Percentiles rank a stretch among this genome's conserved stretches.
Evolutionary conservation across 306 rosid species (phyloP).

Genomic region (Echinosophora koreensis): DNA sequence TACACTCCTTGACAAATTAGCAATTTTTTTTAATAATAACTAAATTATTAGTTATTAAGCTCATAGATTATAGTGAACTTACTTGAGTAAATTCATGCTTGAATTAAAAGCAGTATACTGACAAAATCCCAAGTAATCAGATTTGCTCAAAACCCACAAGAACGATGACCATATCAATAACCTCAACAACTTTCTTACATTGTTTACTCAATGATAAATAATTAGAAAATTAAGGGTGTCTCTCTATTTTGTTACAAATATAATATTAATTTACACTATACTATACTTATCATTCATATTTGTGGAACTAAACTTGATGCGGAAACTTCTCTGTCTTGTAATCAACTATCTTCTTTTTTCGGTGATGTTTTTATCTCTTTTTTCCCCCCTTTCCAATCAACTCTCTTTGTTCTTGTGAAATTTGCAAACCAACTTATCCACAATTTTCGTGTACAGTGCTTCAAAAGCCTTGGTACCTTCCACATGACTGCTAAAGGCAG

Average conservation of each 20-base stretch:
- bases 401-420: slow-evolving; percentile 16
- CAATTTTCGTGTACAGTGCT: slow-evolving; percentile 5
- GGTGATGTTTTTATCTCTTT: too few relatives aligned
- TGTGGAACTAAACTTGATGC: background rate
- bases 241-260: background rate
- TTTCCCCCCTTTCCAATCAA: too few relatives aligned
- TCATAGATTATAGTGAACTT: too few relatives aligned
- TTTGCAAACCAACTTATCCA: slow-evolving; percentile 1
- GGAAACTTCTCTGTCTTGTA: background rate
- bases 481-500: slow-evolving; percentile 44
- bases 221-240: background rate
- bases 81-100: background rate
- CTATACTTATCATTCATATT: background rate
- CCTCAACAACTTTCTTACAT: too few relatives aligned
- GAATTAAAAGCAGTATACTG: background rate
- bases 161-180: slow-evolving; percentile 5
- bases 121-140: background rate
- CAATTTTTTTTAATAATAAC: too few relatives aligned
- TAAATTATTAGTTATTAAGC: too few relatives aligned
- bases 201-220: background rate
- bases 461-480: background rate
- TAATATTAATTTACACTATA: background rate
- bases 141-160: too few relatives aligned
- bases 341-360: too few relatives aligned
- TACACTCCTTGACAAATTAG: too few relatives aligned